These are phyloP conservation scores for Eucalyptus marginata DNA, from an alignment of 345 rosid genomes.

Conservation along the genomic window DNA sequence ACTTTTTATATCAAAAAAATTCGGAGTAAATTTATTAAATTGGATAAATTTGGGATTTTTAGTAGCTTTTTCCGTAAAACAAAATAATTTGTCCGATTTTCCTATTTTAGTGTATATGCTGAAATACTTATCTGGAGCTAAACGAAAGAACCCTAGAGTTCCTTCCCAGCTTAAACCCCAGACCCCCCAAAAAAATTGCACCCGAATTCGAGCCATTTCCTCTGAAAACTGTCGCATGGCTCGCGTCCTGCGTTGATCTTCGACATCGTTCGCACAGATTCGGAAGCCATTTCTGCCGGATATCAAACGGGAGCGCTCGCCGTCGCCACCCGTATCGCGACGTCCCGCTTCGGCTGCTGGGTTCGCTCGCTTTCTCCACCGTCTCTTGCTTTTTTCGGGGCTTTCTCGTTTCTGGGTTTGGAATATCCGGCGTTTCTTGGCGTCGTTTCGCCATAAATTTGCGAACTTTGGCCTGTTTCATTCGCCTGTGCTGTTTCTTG, in stretches of 20 bases:
- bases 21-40: fast-evolving
- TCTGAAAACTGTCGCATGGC: background rate
- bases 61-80: background rate
- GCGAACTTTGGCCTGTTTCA: background rate
- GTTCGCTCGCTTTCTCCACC: background rate
- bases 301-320: background rate
- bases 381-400: background rate
- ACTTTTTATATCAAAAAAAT: no score
- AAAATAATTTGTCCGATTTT: background rate
- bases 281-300: background rate
- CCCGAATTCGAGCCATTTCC: background rate
- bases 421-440: background rate
- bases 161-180: background rate
- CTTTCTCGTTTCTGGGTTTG: background rate
- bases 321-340: background rate
- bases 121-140: background rate
- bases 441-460: background rate
- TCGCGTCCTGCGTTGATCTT: background rate
- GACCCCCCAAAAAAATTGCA: background rate
- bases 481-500: background rate
- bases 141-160: background rate
- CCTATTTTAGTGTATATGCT: background rate
- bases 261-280: background rate
- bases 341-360: background rate
- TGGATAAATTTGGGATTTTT: no score